Percentiles rank a stretch among this genome's conserved stretches.
Evolutionary conservation across 345 rosid genomes (phyloP).

Genomic region (Gossypium mustelinum): DNA sequence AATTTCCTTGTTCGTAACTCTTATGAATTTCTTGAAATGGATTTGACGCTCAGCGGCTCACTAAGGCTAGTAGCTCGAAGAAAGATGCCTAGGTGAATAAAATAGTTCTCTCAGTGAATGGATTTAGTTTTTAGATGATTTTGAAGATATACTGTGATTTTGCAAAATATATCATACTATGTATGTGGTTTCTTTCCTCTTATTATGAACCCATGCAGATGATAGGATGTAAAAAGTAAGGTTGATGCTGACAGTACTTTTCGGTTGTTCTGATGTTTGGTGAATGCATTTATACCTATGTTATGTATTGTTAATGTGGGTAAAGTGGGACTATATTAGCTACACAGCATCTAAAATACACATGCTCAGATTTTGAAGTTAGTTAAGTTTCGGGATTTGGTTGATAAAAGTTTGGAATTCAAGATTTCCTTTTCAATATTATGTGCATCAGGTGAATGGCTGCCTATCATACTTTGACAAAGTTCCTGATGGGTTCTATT

Average conservation of each 20-base stretch:
- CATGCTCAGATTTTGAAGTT: background rate
- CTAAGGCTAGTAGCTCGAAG: background rate
- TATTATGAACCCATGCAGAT: too few species aligned
- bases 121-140: background rate
- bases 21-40: background rate
- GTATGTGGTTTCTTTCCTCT: too few species aligned
- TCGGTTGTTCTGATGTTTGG: background rate
- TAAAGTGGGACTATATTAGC: background rate
- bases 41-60: conserved; percentile 1
- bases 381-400: conserved; percentile 1
- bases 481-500: conserved; percentile 97
- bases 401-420: background rate
- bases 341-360: background rate
- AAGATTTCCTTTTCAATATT: conserved; percentile 19
- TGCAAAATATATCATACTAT: background rate
- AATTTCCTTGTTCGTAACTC: background rate
- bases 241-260: background rate
- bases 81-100: conserved; percentile 4
- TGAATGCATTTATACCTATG: background rate
- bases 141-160: background rate
- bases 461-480: conserved; percentile 86
- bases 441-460: conserved; percentile 78
- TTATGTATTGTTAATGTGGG: background rate
- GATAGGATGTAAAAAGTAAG: background rate
- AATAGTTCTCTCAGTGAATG: background rate